Evolutionary conservation across 2,329 filamentous ascomycete genomes (phyloP).

Genomic region (Diaporthe destruens): DNA sequence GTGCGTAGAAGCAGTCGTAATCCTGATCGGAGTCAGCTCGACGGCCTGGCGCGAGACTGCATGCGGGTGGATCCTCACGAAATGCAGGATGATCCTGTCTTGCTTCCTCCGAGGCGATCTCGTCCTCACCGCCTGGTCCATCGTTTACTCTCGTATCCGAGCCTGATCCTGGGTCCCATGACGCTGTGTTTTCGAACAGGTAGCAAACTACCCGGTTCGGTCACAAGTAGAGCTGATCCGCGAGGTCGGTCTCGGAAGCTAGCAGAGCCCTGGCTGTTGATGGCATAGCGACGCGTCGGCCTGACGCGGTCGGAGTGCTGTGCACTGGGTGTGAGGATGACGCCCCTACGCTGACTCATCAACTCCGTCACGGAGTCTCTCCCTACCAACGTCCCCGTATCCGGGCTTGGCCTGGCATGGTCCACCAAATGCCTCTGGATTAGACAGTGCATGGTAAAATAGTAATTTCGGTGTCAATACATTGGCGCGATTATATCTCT

Average conservation of each 20-base stretch:
- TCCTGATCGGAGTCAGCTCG: conserved; percentile 59
- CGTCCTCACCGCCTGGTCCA: conserved; percentile 49
- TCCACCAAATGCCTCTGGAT: no score
- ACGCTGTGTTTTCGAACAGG: not conserved
- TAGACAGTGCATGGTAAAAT: not conserved
- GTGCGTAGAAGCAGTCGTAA: conserved; percentile 95
- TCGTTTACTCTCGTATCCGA: conserved; percentile 43
- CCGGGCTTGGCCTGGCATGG: no score
- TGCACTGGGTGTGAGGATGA: not conserved
- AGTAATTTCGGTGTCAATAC: not conserved
- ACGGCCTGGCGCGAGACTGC: not conserved
- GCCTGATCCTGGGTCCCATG: conserved; percentile 15
- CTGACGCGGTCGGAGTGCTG: conserved; percentile 2
- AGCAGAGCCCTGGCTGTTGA: not conserved
- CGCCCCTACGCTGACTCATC: conserved; percentile 14
- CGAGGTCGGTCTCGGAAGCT: no score
- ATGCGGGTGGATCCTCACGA: conserved; percentile 65
- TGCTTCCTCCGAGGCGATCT: conserved; percentile 63
- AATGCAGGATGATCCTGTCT: conserved; percentile 81
- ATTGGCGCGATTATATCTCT: not conserved
- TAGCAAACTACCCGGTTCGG: not conserved
- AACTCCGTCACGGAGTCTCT: not conserved
- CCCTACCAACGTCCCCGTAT: not conserved
- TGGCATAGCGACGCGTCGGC: conserved; percentile 1
- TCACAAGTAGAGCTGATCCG: conserved; percentile 1